Evolutionary conservation across 345 rosid species (phyloP), one percentile per base, ranked within the genome.

Genomic region (Dipteronia dyeriana): DNA sequence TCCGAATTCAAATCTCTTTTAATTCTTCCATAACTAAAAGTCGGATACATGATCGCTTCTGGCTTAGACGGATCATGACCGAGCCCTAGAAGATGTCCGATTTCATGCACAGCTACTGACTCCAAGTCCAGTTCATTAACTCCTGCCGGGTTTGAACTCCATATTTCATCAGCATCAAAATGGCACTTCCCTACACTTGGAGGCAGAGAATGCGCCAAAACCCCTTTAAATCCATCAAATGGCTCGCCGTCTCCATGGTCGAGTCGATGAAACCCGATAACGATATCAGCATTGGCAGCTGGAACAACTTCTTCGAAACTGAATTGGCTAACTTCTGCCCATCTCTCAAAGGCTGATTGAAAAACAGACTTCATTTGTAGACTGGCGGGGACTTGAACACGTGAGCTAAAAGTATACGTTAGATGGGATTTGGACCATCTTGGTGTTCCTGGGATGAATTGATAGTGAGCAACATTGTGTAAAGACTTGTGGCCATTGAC

Each of bases 101-200:
- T 79, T 62, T 82, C 85, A 20, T 82, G 85, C 31, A 82, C 71
- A 1, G 85, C 57, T 14, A 82, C 79, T 17, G 85, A 75, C 51
- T 79, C 85, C 62, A 82, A n/a, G 67, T 82, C 85, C 4, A 45
- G 2, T 16, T 82, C 65, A 19, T 54, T n/a, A 1, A 60, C 45
- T 41, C 9, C 45, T 0, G 57, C 23, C 76, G 74, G 76, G 12
- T 66, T 2, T 1, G 34, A 20, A 56, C 80, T 71, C 85, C 82
- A 82, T 5, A n/a, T 59, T 69, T 82, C 82, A 22, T 78, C 82
- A 1, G 71, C 82, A 62, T 82, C 85, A 4, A 29, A 82, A 59
- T 82, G 85, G 7, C 79, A 26, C 1, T 23, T 49, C 22, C 82
- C 85, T 11, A 2, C 39, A 0, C 31, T 11, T 13, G 85, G 82